These are phyloP conservation scores for Trematosphaeria pertusa DNA, from an alignment of 2,329 filamentous ascomycete genomes.

Conservation along the genomic window DNA sequence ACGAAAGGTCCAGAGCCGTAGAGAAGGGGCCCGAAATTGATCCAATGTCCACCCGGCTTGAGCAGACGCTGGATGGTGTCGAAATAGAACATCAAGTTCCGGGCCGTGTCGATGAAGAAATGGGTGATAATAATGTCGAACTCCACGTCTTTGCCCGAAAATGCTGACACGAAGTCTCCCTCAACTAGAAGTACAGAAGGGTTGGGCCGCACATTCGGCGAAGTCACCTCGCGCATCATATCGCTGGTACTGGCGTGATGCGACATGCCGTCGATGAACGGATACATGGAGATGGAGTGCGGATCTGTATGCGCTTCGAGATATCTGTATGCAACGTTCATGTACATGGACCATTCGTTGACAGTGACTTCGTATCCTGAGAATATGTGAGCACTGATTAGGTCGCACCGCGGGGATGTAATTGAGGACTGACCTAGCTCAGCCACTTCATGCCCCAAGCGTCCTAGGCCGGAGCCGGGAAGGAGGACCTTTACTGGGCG, in stretches of 20 bases:
- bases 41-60: constrained; percentile 58
- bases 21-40: constrained; percentile 64
- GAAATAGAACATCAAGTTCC: constrained; percentile 63
- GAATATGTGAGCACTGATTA: neutral
- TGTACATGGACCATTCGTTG: constrained; percentile 66
- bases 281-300: constrained; percentile 50
- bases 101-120: constrained; percentile 68
- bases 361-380: constrained; percentile 59
- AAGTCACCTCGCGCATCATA: constrained; percentile 55
- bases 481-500: constrained; percentile 52
- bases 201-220: constrained; percentile 51
- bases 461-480: constrained; percentile 61
- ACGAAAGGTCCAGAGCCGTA: constrained; percentile 64
- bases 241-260: constrained; percentile 60
- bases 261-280: constrained; percentile 64
- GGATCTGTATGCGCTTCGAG: constrained; percentile 45
- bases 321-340: constrained; percentile 63
- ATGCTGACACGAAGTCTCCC: constrained; percentile 62
- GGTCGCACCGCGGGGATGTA: neutral
- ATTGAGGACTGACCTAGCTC: constrained; percentile 44
- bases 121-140: constrained; percentile 63
- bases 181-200: constrained; percentile 58
- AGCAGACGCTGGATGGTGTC: constrained; percentile 61
- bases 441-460: constrained; percentile 61
- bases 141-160: constrained; percentile 24